Evolutionary conservation across 2,329 filamentous ascomycete species (phyloP).

Genomic region (Fusarium phyllophilum): DNA sequence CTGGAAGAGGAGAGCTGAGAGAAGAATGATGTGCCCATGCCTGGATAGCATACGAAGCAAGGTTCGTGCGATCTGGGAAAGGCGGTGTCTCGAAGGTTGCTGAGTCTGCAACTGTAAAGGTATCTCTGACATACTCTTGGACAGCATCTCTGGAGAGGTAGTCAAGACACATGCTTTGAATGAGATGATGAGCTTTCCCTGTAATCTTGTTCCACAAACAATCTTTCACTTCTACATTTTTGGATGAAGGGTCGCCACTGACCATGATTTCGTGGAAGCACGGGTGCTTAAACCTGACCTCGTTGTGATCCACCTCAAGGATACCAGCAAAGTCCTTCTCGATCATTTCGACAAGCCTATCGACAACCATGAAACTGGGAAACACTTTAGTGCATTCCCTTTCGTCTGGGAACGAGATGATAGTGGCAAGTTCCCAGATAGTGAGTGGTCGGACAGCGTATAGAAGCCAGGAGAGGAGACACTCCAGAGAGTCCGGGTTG

Average conservation of each 20-base stretch:
- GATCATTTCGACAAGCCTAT: background rate
- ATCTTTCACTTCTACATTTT: accelerated
- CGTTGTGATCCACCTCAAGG: background rate
- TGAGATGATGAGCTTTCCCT: background rate
- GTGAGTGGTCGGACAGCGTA: conserved; percentile 8
- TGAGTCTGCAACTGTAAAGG: background rate
- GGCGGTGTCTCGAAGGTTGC: background rate
- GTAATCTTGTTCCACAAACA: background rate
- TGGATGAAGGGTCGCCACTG: accelerated
- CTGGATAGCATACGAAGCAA: conserved; percentile 3
- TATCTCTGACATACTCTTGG: background rate
- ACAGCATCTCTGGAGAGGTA: background rate
- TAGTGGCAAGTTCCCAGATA: conserved; percentile 1
- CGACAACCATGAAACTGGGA: background rate
- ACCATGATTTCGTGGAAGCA: background rate
- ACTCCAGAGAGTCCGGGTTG: background rate
- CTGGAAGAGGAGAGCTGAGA: background rate
- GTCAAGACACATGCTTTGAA: background rate
- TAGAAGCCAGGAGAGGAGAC: background rate
- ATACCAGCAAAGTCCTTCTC: background rate
- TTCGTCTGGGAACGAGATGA: background rate
- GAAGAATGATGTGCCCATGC: conserved; percentile 12
- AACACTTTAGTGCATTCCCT: background rate
- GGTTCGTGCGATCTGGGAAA: background rate
- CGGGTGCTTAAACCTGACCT: background rate